phyloP scores from a whole-genome alignment of 2,329 filamentous ascomycete species.

The Thielaviopsis euricoi region DNA sequence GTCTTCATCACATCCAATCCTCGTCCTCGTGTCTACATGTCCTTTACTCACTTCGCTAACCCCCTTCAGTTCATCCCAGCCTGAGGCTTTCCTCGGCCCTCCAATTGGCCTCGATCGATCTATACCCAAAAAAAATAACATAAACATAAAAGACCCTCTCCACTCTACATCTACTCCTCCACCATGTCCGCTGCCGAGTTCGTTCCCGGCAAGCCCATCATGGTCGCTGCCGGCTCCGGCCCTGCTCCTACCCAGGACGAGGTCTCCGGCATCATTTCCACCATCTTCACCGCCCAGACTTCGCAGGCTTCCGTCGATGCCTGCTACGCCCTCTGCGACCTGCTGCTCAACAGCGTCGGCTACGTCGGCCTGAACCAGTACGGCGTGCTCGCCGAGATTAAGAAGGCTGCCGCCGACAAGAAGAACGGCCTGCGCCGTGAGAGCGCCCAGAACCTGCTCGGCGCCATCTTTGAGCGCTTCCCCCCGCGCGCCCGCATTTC shows the following conservation, averaged over 20 bases:
- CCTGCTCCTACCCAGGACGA: conserved; percentile 50
- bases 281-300: conserved; percentile 51
- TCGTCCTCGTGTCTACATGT: neutral
- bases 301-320: conserved; percentile 53
- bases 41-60: neutral
- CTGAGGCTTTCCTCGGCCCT: neutral
- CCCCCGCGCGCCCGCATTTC: conserved; percentile 59
- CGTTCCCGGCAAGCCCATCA: conserved; percentile 17
- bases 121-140: too few relatives aligned
- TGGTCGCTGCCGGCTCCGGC: conserved; percentile 31
- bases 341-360: conserved; percentile 37
- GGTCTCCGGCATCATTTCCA: conserved; percentile 45
- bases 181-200: conserved; percentile 5
- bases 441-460: conserved; percentile 86
- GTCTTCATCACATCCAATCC: too few relatives aligned
- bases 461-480: conserved; percentile 83
- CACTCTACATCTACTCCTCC: neutral
- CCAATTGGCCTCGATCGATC: too few relatives aligned
- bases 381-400: conserved; percentile 37
- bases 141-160: neutral
- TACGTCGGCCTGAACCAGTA: conserved; percentile 35
- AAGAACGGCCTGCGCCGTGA: conserved; percentile 77
- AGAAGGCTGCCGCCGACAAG: conserved; percentile 76
- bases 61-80: neutral
- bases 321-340: conserved; percentile 42